Base-by-base conservation (phyloP, 495 filamentous ascomycete species). In the Pyrenula aspistea region DNA sequence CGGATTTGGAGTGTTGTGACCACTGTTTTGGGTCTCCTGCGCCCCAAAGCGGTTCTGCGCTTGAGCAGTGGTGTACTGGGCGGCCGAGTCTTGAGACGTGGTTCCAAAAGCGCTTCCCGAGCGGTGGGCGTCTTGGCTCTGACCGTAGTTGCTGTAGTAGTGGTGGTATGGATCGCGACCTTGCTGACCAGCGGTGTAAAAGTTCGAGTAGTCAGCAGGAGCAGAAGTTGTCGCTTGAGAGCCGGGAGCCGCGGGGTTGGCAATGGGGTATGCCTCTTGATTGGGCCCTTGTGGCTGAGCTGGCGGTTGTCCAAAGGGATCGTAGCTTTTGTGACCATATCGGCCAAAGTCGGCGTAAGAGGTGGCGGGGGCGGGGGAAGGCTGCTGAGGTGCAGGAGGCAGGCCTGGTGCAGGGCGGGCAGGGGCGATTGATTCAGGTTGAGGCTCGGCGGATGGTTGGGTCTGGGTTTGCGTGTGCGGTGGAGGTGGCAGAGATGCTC, bases 1-100 rank as follows among this genome's bases (percentile, higher is more conserved):
- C 22, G 87, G 89, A 67, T 92, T 92, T 8, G 91, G 90, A 2
- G 92, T 96, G 48, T 84, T 91, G 63, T 94, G 86, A 15, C 88
- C 91, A 64, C 87, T 91, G 69, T 83, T 85, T 67, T 89, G 87
- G 48, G 86, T 78, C 48, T 95, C 93, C 49, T 77, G 72, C 25
- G 81, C 79, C 36, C 84, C 81, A 68, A 86, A 92, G 50, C 88
- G 84, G 59, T 81, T 85, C 10, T 72, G 76, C 57, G 79, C 75
- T 60, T 83, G 81, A 25, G 81, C 81, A 57, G 86, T 83, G 10
- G 87, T 83, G 57, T 89, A 80, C 62, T 91, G 88, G 68, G 85
- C 85, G 56, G 87, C 72, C 59, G 82, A 83, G 57, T 95, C 92
- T 57, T 69, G 78, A 58, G 83, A 81, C 19, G 84, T 80, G 19